A percentile compares a stretch with the other conserved stretches of the same genome.
Evolutionary conservation across 352 stramenopile genomes (phyloP).

Genomic region (Phytopythium delawarense): DNA sequence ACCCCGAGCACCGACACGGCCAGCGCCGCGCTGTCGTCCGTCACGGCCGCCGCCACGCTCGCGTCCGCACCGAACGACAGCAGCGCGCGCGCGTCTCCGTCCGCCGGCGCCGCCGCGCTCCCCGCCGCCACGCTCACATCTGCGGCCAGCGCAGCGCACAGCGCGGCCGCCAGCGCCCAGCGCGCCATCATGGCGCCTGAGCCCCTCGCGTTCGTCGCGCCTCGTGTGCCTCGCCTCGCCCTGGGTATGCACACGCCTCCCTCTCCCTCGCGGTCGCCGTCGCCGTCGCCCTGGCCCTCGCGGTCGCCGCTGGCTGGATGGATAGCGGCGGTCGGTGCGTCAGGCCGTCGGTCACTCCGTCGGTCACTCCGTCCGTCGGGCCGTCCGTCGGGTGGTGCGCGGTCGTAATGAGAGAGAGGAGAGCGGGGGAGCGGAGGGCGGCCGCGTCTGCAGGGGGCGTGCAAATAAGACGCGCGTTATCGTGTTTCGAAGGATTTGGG

Average conservation of each 20-base stretch:
- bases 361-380: not conserved
- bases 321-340: too few relatives aligned
- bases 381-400: not conserved
- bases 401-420: not conserved
- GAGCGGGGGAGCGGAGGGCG: not conserved
- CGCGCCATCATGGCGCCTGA: not conserved
- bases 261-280: too few relatives aligned
- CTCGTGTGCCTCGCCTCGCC: not conserved
- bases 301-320: too few relatives aligned
- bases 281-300: too few relatives aligned
- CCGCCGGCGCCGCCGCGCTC: not conserved
- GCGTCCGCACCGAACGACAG: slow-evolving; percentile 3
- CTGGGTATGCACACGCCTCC: too few relatives aligned
- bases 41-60: not conserved
- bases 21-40: slow-evolving; percentile 4
- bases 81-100: not conserved
- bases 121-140: not conserved
- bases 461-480: not conserved
- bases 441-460: not conserved
- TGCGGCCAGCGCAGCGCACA: not conserved
- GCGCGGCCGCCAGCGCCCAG: slow-evolving; percentile 2
- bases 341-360: too few relatives aligned
- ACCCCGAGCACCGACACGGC: slow-evolving; percentile 2
- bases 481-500: not conserved
- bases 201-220: not conserved